phyloP scores from a whole-genome alignment of 2,329 filamentous ascomycete genomes.

The Byssochlamys sp. region DNA sequence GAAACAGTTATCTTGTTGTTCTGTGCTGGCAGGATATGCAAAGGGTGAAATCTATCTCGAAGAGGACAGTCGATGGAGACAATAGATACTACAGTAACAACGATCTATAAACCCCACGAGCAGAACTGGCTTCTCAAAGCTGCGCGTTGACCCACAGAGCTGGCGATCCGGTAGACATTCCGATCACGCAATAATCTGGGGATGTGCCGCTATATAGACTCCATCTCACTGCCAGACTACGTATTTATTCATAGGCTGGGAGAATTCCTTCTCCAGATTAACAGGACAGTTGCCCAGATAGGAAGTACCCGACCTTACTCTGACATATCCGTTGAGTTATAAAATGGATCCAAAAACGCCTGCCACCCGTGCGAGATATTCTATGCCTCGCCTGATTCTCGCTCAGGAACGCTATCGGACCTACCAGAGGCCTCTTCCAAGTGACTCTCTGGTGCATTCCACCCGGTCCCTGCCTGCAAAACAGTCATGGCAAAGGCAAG shows the following conservation, averaged over 20 bases:
- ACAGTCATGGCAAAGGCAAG: constrained; percentile 42
- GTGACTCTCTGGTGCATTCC: constrained; percentile 31
- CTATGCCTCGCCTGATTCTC: background rate
- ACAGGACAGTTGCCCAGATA: background rate
- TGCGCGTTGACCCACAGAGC: background rate
- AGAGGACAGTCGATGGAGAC: background rate
- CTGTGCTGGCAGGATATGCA: background rate
- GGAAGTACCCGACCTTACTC: background rate
- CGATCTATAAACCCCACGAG: background rate
- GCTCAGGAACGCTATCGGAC: background rate
- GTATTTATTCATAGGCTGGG: background rate
- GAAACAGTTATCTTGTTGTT: no score
- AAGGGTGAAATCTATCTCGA: background rate
- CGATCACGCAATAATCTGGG: background rate
- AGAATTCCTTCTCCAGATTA: background rate
- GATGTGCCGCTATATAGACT: background rate
- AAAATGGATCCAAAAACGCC: background rate
- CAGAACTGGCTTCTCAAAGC: background rate
- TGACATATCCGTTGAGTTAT: background rate
- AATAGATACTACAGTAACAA: background rate
- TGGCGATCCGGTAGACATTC: background rate
- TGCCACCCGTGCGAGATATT: background rate
- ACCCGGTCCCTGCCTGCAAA: constrained; percentile 51
- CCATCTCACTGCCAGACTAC: background rate
- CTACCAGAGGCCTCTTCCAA: constrained; percentile 12